These are phyloP conservation scores for Astrothelium subdiscretum DNA, from an alignment of 495 filamentous ascomycete genomes.

Conservation along the genomic window DNA sequence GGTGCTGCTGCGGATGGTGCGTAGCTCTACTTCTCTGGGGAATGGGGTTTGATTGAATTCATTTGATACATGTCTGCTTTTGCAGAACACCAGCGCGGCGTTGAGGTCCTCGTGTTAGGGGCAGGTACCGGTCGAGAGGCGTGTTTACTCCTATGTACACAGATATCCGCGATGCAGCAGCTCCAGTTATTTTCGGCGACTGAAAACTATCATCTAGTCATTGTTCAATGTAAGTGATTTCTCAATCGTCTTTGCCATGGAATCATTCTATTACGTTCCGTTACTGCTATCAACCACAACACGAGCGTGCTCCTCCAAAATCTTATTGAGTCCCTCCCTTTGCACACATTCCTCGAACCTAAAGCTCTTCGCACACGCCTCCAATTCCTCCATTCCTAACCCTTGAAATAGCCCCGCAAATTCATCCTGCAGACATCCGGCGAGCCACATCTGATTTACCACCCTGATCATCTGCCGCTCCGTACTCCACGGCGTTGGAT, in stretches of 20 bases:
- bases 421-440: conserved; percentile 41
- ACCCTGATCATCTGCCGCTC: conserved; percentile 42
- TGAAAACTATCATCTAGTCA: too few relatives aligned
- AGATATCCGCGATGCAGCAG: too few relatives aligned
- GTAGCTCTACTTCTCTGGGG: background rate
- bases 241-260: background rate
- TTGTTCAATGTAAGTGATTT: background rate
- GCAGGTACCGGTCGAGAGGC: too few relatives aligned
- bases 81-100: background rate
- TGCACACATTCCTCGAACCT: conserved; percentile 45
- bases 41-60: background rate
- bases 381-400: conserved; percentile 42
- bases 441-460: conserved; percentile 42
- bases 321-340: conserved; percentile 45
- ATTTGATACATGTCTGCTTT: background rate
- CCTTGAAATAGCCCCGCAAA: conserved; percentile 46
- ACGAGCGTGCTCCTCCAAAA: conserved; percentile 35
- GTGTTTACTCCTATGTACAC: too few relatives aligned
- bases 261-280: background rate
- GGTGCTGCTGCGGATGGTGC: conserved; percentile 12
- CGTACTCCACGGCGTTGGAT: conserved; percentile 46
- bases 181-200: too few relatives aligned
- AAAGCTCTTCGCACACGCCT: conserved; percentile 45
- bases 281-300: too few relatives aligned
- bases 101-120: too few relatives aligned